phyloP scores from a whole-genome alignment of 1,139 yeast genomes.

The Zhuliangozyma blackwelliae region DNA sequence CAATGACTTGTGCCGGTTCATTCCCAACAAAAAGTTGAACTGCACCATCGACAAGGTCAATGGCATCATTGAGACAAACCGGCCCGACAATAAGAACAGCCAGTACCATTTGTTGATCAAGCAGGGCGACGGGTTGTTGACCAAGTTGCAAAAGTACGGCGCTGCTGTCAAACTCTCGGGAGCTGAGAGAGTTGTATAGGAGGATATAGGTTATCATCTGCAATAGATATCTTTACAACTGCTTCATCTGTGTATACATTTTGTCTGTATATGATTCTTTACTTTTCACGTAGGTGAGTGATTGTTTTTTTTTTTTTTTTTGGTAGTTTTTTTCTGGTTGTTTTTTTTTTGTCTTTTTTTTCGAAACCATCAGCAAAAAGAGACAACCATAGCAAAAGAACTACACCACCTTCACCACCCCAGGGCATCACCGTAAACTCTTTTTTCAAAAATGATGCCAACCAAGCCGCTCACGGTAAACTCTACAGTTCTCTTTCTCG shows the following conservation, averaged over 20 bases:
- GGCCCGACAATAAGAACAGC: conserved; percentile 93
- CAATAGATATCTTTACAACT: background rate
- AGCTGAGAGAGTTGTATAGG: conserved; percentile 57
- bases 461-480: no score
- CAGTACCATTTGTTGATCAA: conserved; percentile 86
- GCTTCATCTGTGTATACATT: background rate
- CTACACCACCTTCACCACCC: no score
- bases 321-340: no score
- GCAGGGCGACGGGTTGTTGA: conserved; percentile 88
- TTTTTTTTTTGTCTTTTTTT: no score
- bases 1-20: conserved; percentile 79
- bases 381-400: no score
- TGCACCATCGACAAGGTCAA: conserved; percentile 95
- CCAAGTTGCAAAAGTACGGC: conserved; percentile 93
- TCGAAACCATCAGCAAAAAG: no score
- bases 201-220: background rate
- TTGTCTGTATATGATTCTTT: conserved; percentile 1
- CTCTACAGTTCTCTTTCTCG: conserved; percentile 49
- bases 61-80: conserved; percentile 91
- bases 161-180: conserved; percentile 96
- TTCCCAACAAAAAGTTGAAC: conserved; percentile 88
- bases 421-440: no score
- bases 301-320: no score
- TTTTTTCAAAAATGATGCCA: no score
- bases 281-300: background rate